Evolutionary conservation across 768 basidiomycete species (phyloP).

Genomic region (Rhizopogon rudus): DNA sequence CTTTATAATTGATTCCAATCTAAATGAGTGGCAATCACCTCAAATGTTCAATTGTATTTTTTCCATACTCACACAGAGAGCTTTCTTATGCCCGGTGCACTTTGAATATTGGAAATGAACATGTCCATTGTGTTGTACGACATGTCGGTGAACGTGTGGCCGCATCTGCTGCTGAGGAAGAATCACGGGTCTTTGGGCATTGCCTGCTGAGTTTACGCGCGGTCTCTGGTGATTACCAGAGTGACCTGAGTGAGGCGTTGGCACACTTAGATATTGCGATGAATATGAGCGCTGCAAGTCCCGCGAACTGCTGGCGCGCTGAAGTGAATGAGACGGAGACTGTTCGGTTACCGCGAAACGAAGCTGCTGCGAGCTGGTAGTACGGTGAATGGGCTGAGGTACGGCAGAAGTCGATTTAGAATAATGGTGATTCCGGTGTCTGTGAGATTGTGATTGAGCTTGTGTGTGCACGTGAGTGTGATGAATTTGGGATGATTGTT

Average conservation of each 20-base stretch:
- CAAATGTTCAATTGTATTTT: neutral
- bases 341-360: neutral
- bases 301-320: conserved; percentile 2
- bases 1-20: conserved; percentile 80
- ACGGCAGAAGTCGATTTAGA: conserved; percentile 21
- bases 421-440: conserved; percentile 13
- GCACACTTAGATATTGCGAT: neutral
- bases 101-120: conserved; percentile 39
- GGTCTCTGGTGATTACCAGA: conserved; percentile 10
- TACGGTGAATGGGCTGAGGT: conserved; percentile 6
- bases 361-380: conserved; percentile 3
- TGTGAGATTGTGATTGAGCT: conserved; percentile 7
- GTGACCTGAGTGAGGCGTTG: conserved; percentile 3
- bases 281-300: neutral
- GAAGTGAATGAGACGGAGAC: neutral
- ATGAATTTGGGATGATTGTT: conserved; percentile 3
- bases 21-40: conserved; percentile 17
- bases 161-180: conserved; percentile 1
- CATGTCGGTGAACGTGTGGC: conserved; percentile 4
- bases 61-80: conserved; percentile 32
- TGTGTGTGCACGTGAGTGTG: neutral
- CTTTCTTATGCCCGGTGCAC: conserved; percentile 50
- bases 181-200: neutral
- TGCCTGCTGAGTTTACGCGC: conserved; percentile 18
- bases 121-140: conserved; percentile 8